These are phyloP conservation scores for Theileria orientalis DNA, from an alignment of 169 alveolate species.

Conservation along the genomic window DNA sequence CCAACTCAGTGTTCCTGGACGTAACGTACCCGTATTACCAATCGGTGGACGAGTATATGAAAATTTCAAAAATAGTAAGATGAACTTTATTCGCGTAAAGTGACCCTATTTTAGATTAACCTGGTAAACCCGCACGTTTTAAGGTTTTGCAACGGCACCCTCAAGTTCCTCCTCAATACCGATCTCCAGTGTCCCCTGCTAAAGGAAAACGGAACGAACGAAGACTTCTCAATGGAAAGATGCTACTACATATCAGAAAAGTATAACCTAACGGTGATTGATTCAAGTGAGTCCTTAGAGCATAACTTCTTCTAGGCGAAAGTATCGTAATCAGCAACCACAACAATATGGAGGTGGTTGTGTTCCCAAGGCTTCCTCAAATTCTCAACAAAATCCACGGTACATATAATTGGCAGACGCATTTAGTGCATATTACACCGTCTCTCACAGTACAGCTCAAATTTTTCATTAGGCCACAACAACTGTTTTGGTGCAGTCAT, in stretches of 20 bases:
- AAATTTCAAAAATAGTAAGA: slow-evolving; percentile 12
- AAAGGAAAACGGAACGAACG: slow-evolving; percentile 7
- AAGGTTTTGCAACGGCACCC: slow-evolving; percentile 11
- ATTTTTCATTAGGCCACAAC: slow-evolving; percentile 20
- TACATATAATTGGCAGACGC: no score
- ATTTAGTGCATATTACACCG: not conserved
- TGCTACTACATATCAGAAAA: slow-evolving; percentile 24
- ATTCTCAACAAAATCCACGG: slow-evolving; percentile 45
- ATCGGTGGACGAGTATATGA: slow-evolving; percentile 8
- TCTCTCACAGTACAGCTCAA: not conserved
- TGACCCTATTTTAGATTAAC: slow-evolving; percentile 15
- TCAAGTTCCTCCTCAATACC: slow-evolving; percentile 5
- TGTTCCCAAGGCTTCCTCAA: slow-evolving; percentile 38
- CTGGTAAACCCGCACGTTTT: slow-evolving; percentile 12
- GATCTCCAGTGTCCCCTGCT: slow-evolving; percentile 2
- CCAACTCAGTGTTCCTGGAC: slow-evolving; percentile 24
- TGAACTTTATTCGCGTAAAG: not conserved
- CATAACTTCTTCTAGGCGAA: not conserved
- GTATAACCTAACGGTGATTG: slow-evolving; percentile 37
- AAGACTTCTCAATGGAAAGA: slow-evolving; percentile 7
- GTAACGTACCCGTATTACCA: slow-evolving; percentile 13
- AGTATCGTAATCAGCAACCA: slow-evolving; percentile 14
- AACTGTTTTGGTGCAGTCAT: slow-evolving; percentile 40
- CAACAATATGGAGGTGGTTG: slow-evolving; percentile 35
- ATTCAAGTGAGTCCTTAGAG: slow-evolving; percentile 16